These are phyloP conservation scores for Lasiodiplodia sp. DNA, from an alignment of 2,329 filamentous ascomycete species.

Conservation along the genomic window DNA sequence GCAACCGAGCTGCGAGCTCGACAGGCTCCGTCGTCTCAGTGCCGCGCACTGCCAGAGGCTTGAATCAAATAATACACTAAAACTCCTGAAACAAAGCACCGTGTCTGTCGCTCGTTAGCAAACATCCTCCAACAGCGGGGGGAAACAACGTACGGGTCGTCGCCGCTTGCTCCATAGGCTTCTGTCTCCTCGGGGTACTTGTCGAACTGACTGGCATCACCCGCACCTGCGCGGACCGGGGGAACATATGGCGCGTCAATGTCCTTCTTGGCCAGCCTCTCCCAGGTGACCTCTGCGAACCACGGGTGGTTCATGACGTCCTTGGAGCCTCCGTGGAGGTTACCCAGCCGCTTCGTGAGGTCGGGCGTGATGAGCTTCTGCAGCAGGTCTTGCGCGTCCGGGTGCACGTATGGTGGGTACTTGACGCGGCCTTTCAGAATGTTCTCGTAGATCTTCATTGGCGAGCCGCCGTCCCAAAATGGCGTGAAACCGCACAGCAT, in stretches of 20 bases:
- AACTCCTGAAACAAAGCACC: constrained; percentile 46
- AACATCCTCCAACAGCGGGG: background rate
- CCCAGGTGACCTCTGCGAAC: constrained; percentile 99
- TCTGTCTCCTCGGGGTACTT: constrained; percentile 97
- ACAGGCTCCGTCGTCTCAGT: background rate
- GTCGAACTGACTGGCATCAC: constrained; percentile 97
- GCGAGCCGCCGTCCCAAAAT: constrained; percentile 97
- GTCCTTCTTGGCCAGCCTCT: constrained; percentile 90
- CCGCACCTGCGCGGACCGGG: constrained; percentile 89
- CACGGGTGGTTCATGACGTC: constrained; percentile 96
- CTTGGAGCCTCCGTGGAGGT: constrained; percentile 86
- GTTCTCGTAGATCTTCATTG: constrained; percentile 99
- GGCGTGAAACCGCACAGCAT: constrained; percentile 99
- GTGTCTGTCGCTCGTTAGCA: constrained; percentile 38
- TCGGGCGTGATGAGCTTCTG: constrained; percentile 93
- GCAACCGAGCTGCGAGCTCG: constrained; percentile 6
- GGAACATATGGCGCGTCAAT: constrained; percentile 98
- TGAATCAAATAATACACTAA: constrained; percentile 19
- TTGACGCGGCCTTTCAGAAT: constrained; percentile 96
- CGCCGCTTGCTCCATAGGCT: constrained; percentile 79
- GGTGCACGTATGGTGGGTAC: constrained; percentile 94
- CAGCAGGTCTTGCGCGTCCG: constrained; percentile 90
- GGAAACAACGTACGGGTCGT: constrained; percentile 76
- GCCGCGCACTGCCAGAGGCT: constrained; percentile 8
- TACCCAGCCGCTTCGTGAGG: constrained; percentile 92